Conservation (phyloP, 495 filamentous ascomycete genomes). For the Parathielavia hyrcaniae region DNA sequence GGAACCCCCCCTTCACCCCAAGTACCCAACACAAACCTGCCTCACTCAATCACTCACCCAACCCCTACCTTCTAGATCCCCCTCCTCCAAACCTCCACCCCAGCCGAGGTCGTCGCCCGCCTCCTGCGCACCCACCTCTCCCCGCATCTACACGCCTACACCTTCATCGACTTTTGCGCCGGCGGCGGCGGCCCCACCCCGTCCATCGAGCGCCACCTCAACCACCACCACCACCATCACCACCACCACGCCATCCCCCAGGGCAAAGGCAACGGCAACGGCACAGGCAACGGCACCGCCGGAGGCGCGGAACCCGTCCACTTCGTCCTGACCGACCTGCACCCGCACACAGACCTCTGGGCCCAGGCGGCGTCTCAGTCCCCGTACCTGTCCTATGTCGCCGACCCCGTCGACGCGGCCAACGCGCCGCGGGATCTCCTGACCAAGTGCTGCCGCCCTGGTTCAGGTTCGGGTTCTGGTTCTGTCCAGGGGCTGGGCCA, state of each 20-base stretch:
- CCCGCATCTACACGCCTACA: slow-evolving; percentile 38
- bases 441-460: slow-evolving; percentile 19
- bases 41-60: background rate
- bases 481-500: too few relatives aligned
- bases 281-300: too few relatives aligned
- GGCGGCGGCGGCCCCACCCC: slow-evolving; percentile 65
- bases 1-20: slow-evolving; percentile 4
- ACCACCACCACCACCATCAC: slow-evolving; percentile 25
- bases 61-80: slow-evolving; percentile 27
- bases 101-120: slow-evolving; percentile 43
- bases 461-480: too few relatives aligned
- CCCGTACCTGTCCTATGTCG: slow-evolving; percentile 49
- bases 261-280: background rate
- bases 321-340: slow-evolving; percentile 65
- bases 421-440: slow-evolving; percentile 45
- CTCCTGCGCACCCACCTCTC: slow-evolving; percentile 43
- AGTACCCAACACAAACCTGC: background rate
- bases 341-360: slow-evolving; percentile 62
- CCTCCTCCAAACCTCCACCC: slow-evolving; percentile 41
- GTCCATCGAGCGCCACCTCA: slow-evolving; percentile 53
- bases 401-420: slow-evolving; percentile 56
- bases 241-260: background rate
- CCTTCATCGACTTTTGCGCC: slow-evolving; percentile 68
- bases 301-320: slow-evolving; percentile 42
- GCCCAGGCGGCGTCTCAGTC: slow-evolving; percentile 42